Evolutionary conservation across 1,139 yeast genomes (phyloP), one percentile per base, ranked within the genome.

Genomic region (Scheffersomyces quercinus): DNA sequence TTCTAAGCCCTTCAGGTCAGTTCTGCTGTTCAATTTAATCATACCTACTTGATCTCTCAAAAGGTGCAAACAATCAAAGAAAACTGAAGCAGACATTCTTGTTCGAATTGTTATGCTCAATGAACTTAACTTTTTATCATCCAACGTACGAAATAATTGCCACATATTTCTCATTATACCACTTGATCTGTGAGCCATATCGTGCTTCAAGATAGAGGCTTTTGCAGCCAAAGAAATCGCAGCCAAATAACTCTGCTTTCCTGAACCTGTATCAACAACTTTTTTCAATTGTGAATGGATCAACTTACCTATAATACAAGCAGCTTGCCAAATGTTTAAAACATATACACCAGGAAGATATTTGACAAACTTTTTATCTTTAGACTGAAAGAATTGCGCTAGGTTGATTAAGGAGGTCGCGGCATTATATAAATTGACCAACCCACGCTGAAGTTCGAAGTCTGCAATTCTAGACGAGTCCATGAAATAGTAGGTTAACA

Each of bases 161-260:
- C 99, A 93, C 75, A 89, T 84, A 56, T 90, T 90, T 54, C 88
- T 81, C 93, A 93, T 88, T 46, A 93, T 89, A 14, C 96, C 97
- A 43, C 96, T 85, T 0, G 96, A 88, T 51, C 98, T 77, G 63
- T 87, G 88, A 1, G 97, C 90, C 75, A 93, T 84, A 60, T 93
- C 99, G 62, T 91, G 95, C 56, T 88, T 88, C 54, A 89, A 71
- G 35, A 91, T 85, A 0, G 97, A 88, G 0, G 97, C 96, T 48
- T 81, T 81, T 41, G 83, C 80, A 1, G 93, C 83, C 38, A 88
- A 67, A 20, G 79, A 75, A 11, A 88, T 82, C 1, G 96, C 95
- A 16, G 74, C 72, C 49, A 81, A 80, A 57, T 87, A 93, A 30
- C 85, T 75, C 44, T 78, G 81, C 58, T 82, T 83, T 7, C 97